phyloP scores from a whole-genome alignment of 2,329 filamentous ascomycete genomes.

The Huntiella bhutanensis region DNA sequence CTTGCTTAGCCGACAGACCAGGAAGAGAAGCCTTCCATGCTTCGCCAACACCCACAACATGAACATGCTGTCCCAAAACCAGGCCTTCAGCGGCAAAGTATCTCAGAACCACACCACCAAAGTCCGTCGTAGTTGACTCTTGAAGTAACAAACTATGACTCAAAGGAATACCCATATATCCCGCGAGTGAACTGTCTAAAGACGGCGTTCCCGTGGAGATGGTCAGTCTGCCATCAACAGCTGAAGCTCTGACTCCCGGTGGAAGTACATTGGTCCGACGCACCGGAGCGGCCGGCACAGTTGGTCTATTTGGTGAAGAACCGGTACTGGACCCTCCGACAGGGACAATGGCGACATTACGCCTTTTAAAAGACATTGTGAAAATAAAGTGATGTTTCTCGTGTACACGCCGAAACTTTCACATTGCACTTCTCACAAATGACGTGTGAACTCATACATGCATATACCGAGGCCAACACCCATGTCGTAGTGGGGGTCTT shows the following conservation, averaged over 20 bases:
- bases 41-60: constrained; percentile 64
- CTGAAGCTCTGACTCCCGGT: constrained; percentile 56
- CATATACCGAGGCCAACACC: background rate
- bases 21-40: constrained; percentile 72
- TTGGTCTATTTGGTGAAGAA: constrained; percentile 12
- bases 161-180: constrained; percentile 67
- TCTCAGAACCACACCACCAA: constrained; percentile 61
- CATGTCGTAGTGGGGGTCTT: constrained; percentile 6
- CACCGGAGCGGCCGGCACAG: constrained; percentile 20
- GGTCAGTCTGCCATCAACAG: constrained; percentile 67
- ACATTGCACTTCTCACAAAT: background rate
- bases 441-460: background rate
- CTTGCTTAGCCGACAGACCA: constrained; percentile 30
- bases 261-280: background rate
- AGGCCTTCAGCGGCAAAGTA: constrained; percentile 91
- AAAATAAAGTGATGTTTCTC: background rate
- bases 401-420: background rate
- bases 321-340: constrained; percentile 13
- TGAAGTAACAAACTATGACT: constrained; percentile 67
- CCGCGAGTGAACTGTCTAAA: constrained; percentile 66
- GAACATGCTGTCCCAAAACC: constrained; percentile 74
- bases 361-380: constrained; percentile 38
- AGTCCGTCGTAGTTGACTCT: constrained; percentile 87
- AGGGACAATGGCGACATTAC: constrained; percentile 31
- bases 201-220: constrained; percentile 84